These are phyloP conservation scores for Crithidia expoeki DNA, from an alignment of 208 protist species.

Conservation along the genomic window DNA sequence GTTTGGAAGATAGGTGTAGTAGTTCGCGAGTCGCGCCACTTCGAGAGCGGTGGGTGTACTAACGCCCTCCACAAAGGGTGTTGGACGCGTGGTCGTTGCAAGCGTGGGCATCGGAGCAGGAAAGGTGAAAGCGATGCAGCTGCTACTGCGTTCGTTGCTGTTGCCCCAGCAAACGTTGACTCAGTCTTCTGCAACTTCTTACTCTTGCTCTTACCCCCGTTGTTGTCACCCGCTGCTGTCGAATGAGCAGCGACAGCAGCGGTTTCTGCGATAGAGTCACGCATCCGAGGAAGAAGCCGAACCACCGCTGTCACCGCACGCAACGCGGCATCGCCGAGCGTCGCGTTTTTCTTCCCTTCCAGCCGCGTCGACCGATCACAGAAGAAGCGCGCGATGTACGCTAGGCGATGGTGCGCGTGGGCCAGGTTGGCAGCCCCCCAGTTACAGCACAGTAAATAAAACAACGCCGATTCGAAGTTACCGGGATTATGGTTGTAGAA, in stretches of 20 bases:
- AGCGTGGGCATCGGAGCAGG: slow-evolving; percentile 14
- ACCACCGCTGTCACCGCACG: slow-evolving; percentile 50
- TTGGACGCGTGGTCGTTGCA: slow-evolving; percentile 28
- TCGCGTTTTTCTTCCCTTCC: slow-evolving; percentile 43
- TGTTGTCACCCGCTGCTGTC: background rate
- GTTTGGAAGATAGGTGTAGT: slow-evolving; percentile 66
- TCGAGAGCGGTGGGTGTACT: slow-evolving; percentile 50
- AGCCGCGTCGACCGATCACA: slow-evolving; percentile 58
- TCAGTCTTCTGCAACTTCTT: slow-evolving; percentile 16
- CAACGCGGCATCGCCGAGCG: slow-evolving; percentile 66
- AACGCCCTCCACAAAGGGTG: background rate
- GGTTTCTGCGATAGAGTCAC: slow-evolving; percentile 5
- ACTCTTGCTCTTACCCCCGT: slow-evolving; percentile 1
- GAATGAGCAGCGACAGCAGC: background rate
- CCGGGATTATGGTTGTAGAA: slow-evolving; percentile 53
- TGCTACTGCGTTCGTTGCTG: background rate
- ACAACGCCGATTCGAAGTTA: slow-evolving; percentile 63
- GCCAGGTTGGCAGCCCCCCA: slow-evolving; percentile 63
- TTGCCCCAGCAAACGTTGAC: background rate
- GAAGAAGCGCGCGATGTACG: slow-evolving; percentile 59
- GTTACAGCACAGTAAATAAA: slow-evolving; percentile 66
- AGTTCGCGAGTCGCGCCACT: slow-evolving; percentile 54
- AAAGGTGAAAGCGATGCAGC: no score
- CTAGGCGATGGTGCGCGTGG: slow-evolving; percentile 81
- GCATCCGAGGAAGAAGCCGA: slow-evolving; percentile 53